Conservation (phyloP, 1,284 basidiomycete species). For the Takashimella koratensis region DNA sequence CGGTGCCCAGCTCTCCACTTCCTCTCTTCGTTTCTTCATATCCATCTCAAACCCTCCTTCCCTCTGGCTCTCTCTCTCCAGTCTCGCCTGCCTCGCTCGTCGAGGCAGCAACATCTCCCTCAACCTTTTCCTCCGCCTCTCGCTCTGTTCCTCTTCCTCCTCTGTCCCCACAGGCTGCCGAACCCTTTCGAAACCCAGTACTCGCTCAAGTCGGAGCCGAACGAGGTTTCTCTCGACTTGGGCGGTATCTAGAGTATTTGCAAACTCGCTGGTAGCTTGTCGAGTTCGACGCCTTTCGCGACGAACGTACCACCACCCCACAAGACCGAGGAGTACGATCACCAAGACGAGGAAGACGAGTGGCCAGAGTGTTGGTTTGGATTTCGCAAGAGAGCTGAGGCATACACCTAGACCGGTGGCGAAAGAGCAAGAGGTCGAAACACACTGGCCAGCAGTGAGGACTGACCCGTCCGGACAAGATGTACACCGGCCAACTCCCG, state of each 20-base stretch:
- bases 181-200: conserved; percentile 30
- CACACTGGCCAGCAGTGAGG: conserved; percentile 41
- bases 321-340: conserved; percentile 11
- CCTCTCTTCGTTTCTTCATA: conserved; percentile 1
- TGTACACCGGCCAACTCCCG: conserved; percentile 32
- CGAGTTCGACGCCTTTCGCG: conserved; percentile 31
- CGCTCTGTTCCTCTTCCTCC: neutral
- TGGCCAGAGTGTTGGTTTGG: conserved; percentile 5
- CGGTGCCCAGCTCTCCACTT: neutral
- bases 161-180: neutral
- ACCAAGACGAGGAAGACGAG: conserved; percentile 24
- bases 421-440: conserved; percentile 22
- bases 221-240: neutral
- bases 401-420: conserved; percentile 45
- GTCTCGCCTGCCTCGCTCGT: too few relatives aligned
- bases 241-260: conserved; percentile 6
- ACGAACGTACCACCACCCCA: conserved; percentile 27
- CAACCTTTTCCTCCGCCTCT: conserved; percentile 9
- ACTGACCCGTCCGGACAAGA: conserved; percentile 37
- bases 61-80: neutral
- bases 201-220: conserved; percentile 8
- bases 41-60: neutral
- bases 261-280: conserved; percentile 36
- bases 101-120: conserved; percentile 21
- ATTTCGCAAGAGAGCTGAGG: conserved; percentile 34